These are phyloP conservation scores for Solidago caesia DNA, from an alignment of 129 eudicot species.

Conservation along the genomic window DNA sequence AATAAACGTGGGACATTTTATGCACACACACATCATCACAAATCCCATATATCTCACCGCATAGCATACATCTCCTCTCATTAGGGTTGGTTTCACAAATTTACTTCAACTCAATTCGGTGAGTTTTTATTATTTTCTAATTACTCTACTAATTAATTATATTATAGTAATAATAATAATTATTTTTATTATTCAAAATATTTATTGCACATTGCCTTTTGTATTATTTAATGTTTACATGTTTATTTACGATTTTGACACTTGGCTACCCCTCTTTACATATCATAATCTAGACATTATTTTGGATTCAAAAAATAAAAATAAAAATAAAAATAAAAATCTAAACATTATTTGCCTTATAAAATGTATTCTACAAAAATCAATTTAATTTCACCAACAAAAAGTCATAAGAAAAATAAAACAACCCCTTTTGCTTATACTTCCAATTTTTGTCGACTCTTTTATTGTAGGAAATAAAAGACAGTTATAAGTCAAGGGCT, in stretches of 20 bases:
- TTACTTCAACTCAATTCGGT: neutral
- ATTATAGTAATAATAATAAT: neutral
- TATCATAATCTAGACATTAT: neutral
- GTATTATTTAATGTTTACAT: conserved; percentile 25
- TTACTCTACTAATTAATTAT: conserved; percentile 13
- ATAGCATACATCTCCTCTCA: neutral
- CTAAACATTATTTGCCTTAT: conserved; percentile 1
- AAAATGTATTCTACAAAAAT: conserved; percentile 28
- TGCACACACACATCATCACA: conserved; percentile 25
- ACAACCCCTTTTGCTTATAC: conserved; percentile 9
- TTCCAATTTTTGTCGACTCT: conserved; percentile 31
- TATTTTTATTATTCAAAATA: conserved; percentile 9
- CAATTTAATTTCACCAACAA: conserved; percentile 19
- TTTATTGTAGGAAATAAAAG: conserved; percentile 29
- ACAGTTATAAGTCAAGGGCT: conserved; percentile 13
- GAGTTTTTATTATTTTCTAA: conserved; percentile 11
- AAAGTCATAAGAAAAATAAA: no score
- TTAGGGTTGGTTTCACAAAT: conserved; percentile 8
- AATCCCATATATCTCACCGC: conserved; percentile 8
- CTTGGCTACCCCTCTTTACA: conserved; percentile 22
- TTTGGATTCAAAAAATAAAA: neutral
- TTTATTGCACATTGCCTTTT: conserved; percentile 7
- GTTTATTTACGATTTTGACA: conserved; percentile 27
- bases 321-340: neutral
- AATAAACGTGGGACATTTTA: conserved; percentile 26